Percentiles rank a stretch among this genome's conserved stretches.
phyloP scores from a whole-genome alignment of 2,329 filamentous ascomycete genomes.

The Zymoseptoria passerinii region DNA sequence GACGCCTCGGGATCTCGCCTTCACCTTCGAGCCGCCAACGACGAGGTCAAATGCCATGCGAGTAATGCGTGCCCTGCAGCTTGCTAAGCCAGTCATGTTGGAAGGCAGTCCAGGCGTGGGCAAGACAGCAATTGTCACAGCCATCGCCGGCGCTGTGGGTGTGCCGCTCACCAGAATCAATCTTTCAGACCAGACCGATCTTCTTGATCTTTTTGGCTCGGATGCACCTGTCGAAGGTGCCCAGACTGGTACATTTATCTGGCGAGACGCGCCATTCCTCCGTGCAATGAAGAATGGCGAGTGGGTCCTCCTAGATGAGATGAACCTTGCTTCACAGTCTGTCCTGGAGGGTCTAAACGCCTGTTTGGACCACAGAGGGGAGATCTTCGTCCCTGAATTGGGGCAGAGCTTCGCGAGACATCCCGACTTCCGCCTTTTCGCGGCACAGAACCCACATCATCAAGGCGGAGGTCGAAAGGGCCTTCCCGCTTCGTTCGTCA shows the following conservation, averaged over 20 bases:
- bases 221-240: slow-evolving; percentile 94
- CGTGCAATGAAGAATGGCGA: slow-evolving; percentile 94
- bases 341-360: slow-evolving; percentile 94
- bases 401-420: slow-evolving; percentile 91
- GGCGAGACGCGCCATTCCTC: slow-evolving; percentile 91
- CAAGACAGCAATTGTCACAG: slow-evolving; percentile 87
- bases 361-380: slow-evolving; percentile 89
- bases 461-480: slow-evolving; percentile 95
- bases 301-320: slow-evolving; percentile 96
- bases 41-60: slow-evolving; percentile 85
- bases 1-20: slow-evolving; percentile 43
- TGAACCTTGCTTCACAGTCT: slow-evolving; percentile 96
- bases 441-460: slow-evolving; percentile 94
- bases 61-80: slow-evolving; percentile 78
- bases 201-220: slow-evolving; percentile 95
- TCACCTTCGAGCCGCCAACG: slow-evolving; percentile 81
- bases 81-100: slow-evolving; percentile 82
- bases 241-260: slow-evolving; percentile 81
- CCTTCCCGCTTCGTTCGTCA: slow-evolving; percentile 89
- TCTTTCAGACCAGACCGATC: slow-evolving; percentile 91
- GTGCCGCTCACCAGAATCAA: slow-evolving; percentile 88
- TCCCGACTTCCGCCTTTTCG: slow-evolving; percentile 85
- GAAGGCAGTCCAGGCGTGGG: slow-evolving; percentile 98
- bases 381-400: slow-evolving; percentile 90
- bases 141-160: slow-evolving; percentile 70